Conservation (phyloP, 208 protist species). For the Trypanosoma platydactyli region DNA sequence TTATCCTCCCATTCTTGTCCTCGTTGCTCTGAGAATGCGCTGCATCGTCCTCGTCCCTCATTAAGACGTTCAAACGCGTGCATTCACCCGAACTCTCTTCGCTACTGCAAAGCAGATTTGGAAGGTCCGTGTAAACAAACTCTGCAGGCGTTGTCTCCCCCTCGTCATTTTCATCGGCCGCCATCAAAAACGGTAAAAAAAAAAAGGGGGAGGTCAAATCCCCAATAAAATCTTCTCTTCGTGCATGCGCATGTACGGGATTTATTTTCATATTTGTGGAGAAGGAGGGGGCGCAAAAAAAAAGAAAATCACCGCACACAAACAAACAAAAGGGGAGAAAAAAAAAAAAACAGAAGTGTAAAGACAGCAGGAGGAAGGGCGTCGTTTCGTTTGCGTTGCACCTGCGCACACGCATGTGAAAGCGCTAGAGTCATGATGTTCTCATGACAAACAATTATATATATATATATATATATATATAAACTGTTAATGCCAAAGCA, state of each 20-base stretch:
- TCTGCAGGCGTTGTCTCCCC: neutral
- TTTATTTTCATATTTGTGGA: too few species aligned
- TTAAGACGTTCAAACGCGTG: neutral
- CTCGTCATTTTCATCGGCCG: neutral
- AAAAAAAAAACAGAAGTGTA: neutral
- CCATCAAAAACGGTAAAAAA: neutral
- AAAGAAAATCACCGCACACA: too few species aligned
- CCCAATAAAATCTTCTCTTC: too few species aligned
- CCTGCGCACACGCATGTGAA: neutral
- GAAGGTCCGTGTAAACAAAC: neutral
- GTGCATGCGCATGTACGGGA: too few species aligned
- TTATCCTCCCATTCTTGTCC: neutral
- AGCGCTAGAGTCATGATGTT: too few species aligned
- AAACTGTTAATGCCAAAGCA: too few species aligned
- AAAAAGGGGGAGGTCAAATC: too few species aligned
- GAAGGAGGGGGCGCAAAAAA: too few species aligned
- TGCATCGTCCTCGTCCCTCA: neutral
- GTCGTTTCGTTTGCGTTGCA: neutral
- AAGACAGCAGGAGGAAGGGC: neutral
- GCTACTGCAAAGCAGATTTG: neutral
- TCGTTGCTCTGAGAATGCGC: neutral
- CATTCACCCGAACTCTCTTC: neutral
- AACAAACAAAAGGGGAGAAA: constrained; percentile 11
- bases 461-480: too few species aligned
- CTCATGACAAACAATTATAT: too few species aligned